Conservation (phyloP, 768 basidiomycete genomes). For the Hygrophorus pudorinus region DNA sequence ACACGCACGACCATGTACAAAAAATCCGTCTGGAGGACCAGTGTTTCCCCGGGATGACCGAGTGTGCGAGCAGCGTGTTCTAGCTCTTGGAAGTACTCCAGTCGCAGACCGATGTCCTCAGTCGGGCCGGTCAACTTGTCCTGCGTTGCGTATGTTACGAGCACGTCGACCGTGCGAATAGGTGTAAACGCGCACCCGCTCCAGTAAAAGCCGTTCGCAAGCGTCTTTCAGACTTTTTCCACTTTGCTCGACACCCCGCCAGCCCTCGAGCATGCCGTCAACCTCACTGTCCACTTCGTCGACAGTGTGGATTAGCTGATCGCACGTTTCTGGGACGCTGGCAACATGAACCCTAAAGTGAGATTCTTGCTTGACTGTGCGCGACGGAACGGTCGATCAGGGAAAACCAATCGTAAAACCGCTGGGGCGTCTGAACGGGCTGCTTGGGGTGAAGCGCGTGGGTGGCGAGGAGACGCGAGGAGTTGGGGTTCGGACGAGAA, state of each 20-base stretch:
- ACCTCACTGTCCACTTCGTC: conserved; percentile 68
- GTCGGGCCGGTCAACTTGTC: conserved; percentile 69
- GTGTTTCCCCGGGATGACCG: conserved; percentile 85
- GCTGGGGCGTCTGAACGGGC: conserved; percentile 83
- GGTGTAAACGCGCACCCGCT: conserved; percentile 55
- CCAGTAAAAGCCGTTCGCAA: conserved; percentile 81
- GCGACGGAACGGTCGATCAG: conserved; percentile 84
- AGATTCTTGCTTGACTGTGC: conserved; percentile 87
- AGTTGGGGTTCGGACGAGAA: conserved; percentile 23
- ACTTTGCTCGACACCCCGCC: conserved; percentile 84
- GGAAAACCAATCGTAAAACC: conserved; percentile 96
- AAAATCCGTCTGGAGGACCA: conserved; percentile 87
- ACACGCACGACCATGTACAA: conserved; percentile 94
- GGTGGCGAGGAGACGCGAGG: neutral
- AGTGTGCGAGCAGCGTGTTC: conserved; percentile 90
- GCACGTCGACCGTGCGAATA: neutral
- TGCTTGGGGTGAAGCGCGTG: conserved; percentile 65
- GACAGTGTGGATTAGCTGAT: conserved; percentile 57
- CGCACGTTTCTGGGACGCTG: conserved; percentile 69
- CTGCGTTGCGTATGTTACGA: conserved; percentile 25
- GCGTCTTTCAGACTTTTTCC: conserved; percentile 86
- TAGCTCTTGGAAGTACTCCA: conserved; percentile 93
- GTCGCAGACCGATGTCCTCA: conserved; percentile 68
- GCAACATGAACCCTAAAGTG: conserved; percentile 83
- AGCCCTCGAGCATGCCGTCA: conserved; percentile 71